These are phyloP conservation scores for Colletotrichum noveboracense DNA, from an alignment of 2,329 filamentous ascomycete species.

Conservation along the genomic window DNA sequence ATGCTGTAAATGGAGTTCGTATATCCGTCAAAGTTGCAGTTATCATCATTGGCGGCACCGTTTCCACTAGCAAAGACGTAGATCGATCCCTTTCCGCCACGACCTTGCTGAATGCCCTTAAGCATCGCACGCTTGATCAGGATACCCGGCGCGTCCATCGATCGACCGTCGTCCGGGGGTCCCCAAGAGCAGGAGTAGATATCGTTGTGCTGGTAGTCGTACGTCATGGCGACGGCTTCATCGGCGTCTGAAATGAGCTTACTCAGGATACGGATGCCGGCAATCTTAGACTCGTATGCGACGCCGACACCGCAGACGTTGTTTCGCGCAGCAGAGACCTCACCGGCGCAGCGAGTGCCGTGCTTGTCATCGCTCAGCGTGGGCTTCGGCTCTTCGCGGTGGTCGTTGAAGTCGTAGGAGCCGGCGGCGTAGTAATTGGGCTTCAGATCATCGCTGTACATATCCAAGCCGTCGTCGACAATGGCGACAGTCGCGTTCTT, in stretches of 20 bases:
- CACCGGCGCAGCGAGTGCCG: constrained; percentile 92
- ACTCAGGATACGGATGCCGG: constrained; percentile 91
- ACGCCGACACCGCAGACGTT: constrained; percentile 95
- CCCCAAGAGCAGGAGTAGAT: constrained; percentile 99
- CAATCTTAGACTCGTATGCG: constrained; percentile 88
- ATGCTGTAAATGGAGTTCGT: constrained; percentile 99
- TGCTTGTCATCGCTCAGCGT: constrained; percentile 86
- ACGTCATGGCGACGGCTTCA: constrained; percentile 92
- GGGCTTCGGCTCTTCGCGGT: constrained; percentile 78
- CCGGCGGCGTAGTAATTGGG: constrained; percentile 93
- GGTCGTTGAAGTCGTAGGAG: constrained; percentile 96
- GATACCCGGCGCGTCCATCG: constrained; percentile 92
- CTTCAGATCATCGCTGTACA: constrained; percentile 91
- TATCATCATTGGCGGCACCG: constrained; percentile 84
- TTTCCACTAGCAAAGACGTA: constrained; percentile 98
- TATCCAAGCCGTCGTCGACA: constrained; percentile 94
- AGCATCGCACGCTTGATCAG: constrained; percentile 91
- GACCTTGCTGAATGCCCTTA: constrained; percentile 88
- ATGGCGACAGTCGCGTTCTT: constrained; percentile 90
- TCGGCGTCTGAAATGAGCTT: constrained; percentile 91
- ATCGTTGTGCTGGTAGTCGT: constrained; percentile 87
- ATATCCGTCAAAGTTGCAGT: constrained; percentile 99
- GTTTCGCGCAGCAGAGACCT: constrained; percentile 91
- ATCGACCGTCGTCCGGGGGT: constrained; percentile 88
- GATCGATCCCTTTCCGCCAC: constrained; percentile 82